Evolutionary conservation across 352 stramenopile species (phyloP).

Genomic region (Phytophthora cactorum): DNA sequence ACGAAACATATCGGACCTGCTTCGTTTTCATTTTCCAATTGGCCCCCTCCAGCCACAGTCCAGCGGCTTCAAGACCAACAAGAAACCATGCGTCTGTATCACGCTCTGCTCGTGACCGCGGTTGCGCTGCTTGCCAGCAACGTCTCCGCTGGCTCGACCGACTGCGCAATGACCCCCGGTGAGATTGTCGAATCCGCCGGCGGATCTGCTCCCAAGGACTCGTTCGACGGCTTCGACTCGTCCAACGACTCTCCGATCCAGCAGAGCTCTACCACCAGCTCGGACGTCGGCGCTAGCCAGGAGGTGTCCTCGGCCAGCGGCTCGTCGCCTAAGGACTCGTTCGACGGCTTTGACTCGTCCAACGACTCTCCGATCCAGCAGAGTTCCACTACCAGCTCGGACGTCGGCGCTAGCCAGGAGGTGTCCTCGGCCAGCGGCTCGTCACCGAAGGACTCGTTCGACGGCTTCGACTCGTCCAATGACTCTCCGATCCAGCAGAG

Average conservation of each 20-base stretch:
- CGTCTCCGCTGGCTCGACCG: neutral
- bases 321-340: conserved; percentile 13
- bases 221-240: conserved; percentile 17
- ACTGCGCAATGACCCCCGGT: conserved; percentile 19
- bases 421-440: neutral
- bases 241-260: conserved; percentile 5
- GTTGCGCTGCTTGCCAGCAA: conserved; percentile 27
- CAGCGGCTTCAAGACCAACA: conserved; percentile 22
- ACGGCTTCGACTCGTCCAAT: conserved; percentile 10
- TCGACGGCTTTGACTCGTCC: conserved; percentile 13
- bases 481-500: conserved; percentile 13
- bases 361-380: conserved; percentile 10
- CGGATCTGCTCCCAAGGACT: conserved; percentile 12
- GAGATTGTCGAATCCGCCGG: conserved; percentile 17
- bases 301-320: conserved; percentile 4
- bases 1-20: neutral
- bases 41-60: conserved; percentile 22
- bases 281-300: conserved; percentile 9
- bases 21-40: conserved; percentile 30
- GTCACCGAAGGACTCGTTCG: conserved; percentile 17
- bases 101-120: conserved; percentile 23
- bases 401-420: conserved; percentile 8
- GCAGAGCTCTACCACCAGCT: conserved; percentile 13
- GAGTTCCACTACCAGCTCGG: conserved; percentile 11
- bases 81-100: conserved; percentile 31